A percentile compares a stretch with the other conserved stretches of the same genome.
These are phyloP conservation scores for Talaromyces funiculosus DNA, from an alignment of 2,329 filamentous ascomycete genomes.

Conservation along the genomic window DNA sequence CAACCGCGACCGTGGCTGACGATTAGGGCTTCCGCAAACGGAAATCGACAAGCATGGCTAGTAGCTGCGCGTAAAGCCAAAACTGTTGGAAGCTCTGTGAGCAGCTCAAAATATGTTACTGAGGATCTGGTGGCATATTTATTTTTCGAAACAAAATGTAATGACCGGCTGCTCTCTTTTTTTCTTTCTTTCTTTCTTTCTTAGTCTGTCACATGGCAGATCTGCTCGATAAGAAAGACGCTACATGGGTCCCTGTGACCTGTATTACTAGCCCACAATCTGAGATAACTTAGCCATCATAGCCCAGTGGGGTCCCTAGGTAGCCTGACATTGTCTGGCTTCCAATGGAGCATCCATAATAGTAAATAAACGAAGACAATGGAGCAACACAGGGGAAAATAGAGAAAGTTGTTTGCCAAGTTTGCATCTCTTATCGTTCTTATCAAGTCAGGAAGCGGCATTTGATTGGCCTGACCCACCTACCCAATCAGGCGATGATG, in stretches of 20 bases:
- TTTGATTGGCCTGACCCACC: background rate
- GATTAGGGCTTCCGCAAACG: constrained; percentile 14
- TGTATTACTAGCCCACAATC: background rate
- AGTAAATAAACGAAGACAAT: background rate
- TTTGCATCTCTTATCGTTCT: background rate
- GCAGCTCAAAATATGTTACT: background rate
- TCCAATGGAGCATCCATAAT: background rate
- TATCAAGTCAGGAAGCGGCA: background rate
- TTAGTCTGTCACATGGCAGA: constrained; percentile 3
- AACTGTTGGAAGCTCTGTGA: background rate
- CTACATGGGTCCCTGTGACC: background rate
- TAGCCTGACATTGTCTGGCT: background rate
- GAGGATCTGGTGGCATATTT: background rate
- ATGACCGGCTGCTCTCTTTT: background rate
- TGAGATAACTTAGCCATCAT: background rate
- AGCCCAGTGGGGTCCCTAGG: background rate
- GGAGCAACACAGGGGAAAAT: background rate
- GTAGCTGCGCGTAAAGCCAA: background rate
- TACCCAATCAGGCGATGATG: constrained; percentile 7
- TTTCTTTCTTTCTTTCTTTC: too few relatives aligned
- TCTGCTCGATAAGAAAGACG: background rate
- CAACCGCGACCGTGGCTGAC: too few relatives aligned
- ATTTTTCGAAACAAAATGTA: background rate
- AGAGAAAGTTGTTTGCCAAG: background rate
- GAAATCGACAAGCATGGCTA: background rate